Base-by-base conservation (phyloP, 2,329 filamentous ascomycete species). In the Ustulina deusta region DNA sequence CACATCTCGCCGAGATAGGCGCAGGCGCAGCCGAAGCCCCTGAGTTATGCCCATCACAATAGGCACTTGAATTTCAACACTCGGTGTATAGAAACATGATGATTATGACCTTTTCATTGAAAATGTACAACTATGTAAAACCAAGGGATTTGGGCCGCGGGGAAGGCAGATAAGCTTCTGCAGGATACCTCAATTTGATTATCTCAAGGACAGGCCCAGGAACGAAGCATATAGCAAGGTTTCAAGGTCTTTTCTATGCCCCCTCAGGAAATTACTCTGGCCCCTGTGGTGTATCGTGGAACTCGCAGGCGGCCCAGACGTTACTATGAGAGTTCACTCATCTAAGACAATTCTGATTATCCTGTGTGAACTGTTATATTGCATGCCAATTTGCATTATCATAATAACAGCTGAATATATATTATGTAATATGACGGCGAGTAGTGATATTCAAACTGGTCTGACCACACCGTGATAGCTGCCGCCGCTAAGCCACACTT, bases 11-110 rank as follows among this genome's bases (percentile, higher is more conserved):
- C 61, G 65, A 36, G 68, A 70, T 38, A 65, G 55, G 34, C 68
- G 65, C 38, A 65, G 66, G 34, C 68, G 68, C 6, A 70, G 68
- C 54, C 62, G 68, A 36, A 70, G 68, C 36, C 68, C 68, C 32
- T 70, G 48, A 64, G 22, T 3, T 25, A 13, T 42, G 5, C 34
- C 17, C 7, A 25, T 6, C 15, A 58, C 7, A 44, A 36, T 22
- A 29, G 25, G 9, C 6, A 22, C 27, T 51, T 40, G 11, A 15
- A 44, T 54, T 29, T 34, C 25, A 32, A 20, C 6, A 57, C 29
- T 46, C 25, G 25, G 15, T 6, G 13, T 34, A 38, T 36, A 27
- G 40, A 56, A 13, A 61, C 27, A 42, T 60, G 13, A 58, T 32
- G 61, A 65, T 40, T 2, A 22, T 49, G n/a, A 32, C 25, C 6